A percentile compares a stretch with the other conserved stretches of the same genome.
phyloP scores from a whole-genome alignment of 1,139 yeast genomes.

The Taphrina populina region DNA sequence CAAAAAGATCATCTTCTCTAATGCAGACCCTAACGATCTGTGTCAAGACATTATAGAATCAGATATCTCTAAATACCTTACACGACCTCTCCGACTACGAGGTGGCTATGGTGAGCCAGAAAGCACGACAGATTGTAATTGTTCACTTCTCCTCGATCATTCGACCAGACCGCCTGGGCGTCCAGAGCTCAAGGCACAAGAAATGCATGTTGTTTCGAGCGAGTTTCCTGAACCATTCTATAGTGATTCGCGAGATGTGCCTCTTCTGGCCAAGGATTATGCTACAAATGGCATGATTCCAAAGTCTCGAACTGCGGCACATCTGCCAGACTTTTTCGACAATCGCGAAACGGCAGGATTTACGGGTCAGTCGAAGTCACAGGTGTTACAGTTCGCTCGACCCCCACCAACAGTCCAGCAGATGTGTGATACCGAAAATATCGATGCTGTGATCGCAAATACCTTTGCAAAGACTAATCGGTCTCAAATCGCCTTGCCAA shows the following conservation, averaged over 20 bases:
- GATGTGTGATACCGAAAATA: too few species aligned
- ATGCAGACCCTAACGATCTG: neutral
- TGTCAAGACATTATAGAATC: neutral
- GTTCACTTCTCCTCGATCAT: neutral
- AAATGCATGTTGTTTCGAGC: neutral
- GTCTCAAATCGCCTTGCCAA: conserved; percentile 9
- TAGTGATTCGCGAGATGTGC: conserved; percentile 20
- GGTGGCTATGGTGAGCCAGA: conserved; percentile 14
- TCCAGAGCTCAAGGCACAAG: neutral
- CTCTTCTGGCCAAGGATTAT: conserved; percentile 5
- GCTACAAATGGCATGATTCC: conserved; percentile 24
- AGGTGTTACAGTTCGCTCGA: neutral
- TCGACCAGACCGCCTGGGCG: neutral
- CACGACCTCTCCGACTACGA: conserved; percentile 2
- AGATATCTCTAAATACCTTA: neutral
- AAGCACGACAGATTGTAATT: neutral
- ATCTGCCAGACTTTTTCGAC: conserved; percentile 10
- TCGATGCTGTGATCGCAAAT: too few species aligned
- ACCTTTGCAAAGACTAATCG: neutral
- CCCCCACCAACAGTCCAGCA: neutral
- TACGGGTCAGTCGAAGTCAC: neutral
- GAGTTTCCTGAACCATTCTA: conserved; percentile 30
- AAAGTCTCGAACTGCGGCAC: neutral
- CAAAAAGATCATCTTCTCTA: neutral
- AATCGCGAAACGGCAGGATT: neutral